Conservation (phyloP, 345 rosid species). For the Populus deltoides region DNA sequence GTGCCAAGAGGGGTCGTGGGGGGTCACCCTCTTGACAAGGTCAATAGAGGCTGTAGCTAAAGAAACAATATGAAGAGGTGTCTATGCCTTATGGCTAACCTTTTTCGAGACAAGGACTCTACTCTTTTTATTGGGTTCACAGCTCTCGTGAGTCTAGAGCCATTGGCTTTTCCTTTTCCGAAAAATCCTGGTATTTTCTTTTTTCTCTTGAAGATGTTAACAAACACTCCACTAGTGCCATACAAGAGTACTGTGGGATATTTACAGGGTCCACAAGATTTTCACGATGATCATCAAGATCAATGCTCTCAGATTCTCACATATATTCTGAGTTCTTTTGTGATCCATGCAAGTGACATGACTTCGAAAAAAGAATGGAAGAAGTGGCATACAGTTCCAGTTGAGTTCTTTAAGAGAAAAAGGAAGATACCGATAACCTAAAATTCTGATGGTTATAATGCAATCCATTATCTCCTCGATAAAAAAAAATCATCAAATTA, state of each 20-base stretch:
- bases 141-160: background rate
- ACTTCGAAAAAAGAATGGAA: background rate
- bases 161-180: constrained; percentile 9
- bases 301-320: background rate
- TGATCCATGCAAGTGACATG: constrained; percentile 13
- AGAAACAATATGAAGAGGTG: background rate
- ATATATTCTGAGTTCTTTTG: background rate
- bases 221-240: background rate
- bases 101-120: constrained; percentile 29
- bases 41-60: background rate
- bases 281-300: background rate
- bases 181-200: too few relatives aligned
- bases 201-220: too few relatives aligned
- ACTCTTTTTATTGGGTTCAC: constrained; percentile 15
- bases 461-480: too few relatives aligned
- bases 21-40: too few relatives aligned
- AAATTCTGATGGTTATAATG: too few relatives aligned
- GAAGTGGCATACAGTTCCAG: background rate
- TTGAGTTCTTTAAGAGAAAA: too few relatives aligned
- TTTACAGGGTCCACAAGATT: constrained; percentile 3
- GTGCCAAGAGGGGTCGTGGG: background rate
- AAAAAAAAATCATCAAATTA: too few relatives aligned
- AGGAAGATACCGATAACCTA: too few relatives aligned
- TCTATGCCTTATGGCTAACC: constrained; percentile 6
- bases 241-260: background rate